Evolutionary conservation across 805 yeast species (phyloP), one percentile per base, ranked within the genome.

Genomic region (Danielia oregonensis): DNA sequence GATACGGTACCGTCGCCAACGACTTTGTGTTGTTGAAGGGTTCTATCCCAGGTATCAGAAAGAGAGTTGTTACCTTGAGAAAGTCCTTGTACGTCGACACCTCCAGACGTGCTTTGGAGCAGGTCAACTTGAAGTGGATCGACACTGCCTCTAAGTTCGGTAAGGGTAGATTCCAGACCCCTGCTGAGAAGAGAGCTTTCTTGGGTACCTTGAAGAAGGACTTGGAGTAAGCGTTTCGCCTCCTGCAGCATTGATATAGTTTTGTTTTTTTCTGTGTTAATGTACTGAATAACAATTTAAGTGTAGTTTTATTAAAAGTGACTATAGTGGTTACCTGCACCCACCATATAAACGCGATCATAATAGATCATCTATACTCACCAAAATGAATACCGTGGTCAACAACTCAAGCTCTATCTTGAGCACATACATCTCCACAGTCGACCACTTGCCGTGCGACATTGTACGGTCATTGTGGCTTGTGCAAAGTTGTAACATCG

Each of bases 141-240:
- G 99, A 93, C 74, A 93, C 99, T 63, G 96, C 99, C 69, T 93
- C 98, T 66, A 89, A 91, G 78, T 93, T 93, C 89, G 99, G 99
- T 85, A 94, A 93, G 87, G 98, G 98, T 82, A 93, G 98, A 84
- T 93, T 93, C 97, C 99, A 93, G 80, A 93, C 99, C 66, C 95
- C 97, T 63, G 97, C 97, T 72, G 99, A 93, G 82, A 94, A 94
- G 89, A 88, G 83, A 68, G 95, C 98, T 68, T 93, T 93, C 91
- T 64, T 89, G 79, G 99, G 99, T 79, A 91, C 98, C 67, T 84
- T 93, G 72, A 93, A 93, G 95, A 89, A 86, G 83, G 97, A 89
- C 74, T 80, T 86, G 69, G 76, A 79, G 33, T 30, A 30, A 30
- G 27, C 25, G 17, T 12, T 11, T 24, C 11, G 8, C 12, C 6